phyloP scores from a whole-genome alignment of 2,329 filamentous ascomycete species.

The Hypocreales sp. region DNA sequence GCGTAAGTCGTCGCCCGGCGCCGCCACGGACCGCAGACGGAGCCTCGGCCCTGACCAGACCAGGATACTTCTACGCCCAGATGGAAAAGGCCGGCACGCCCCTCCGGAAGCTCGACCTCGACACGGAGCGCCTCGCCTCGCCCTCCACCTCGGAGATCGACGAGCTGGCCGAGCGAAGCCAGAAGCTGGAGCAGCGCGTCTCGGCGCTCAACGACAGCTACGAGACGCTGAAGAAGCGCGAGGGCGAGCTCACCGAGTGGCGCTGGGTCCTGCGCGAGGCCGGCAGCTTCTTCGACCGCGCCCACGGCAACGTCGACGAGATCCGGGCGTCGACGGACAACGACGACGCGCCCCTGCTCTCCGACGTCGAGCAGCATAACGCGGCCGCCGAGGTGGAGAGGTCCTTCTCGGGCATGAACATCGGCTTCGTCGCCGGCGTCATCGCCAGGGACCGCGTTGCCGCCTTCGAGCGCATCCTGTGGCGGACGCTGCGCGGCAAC shows the following conservation, averaged over 20 bases:
- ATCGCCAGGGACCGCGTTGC: slow-evolving; percentile 86
- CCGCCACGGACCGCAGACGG: slow-evolving; percentile 2
- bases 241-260: slow-evolving; percentile 96
- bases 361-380: slow-evolving; percentile 77
- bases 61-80: slow-evolving; percentile 85
- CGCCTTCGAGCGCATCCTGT: slow-evolving; percentile 92
- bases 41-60: slow-evolving; percentile 12
- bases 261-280: slow-evolving; percentile 94
- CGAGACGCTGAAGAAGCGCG: slow-evolving; percentile 93
- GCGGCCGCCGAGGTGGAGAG: slow-evolving; percentile 54
- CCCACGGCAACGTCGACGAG: slow-evolving; percentile 91
- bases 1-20: slow-evolving; percentile 41
- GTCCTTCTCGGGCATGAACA: slow-evolving; percentile 95
- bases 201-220: slow-evolving; percentile 93
- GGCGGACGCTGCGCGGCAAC: slow-evolving; percentile 93
- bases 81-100: slow-evolving; percentile 87
- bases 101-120: slow-evolving; percentile 82
- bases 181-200: slow-evolving; percentile 83
- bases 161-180: slow-evolving; percentile 81
- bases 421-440: slow-evolving; percentile 93
- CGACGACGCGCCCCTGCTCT: slow-evolving; percentile 84
- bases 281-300: slow-evolving; percentile 91
- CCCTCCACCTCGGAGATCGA: slow-evolving; percentile 93
- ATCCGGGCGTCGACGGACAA: slow-evolving; percentile 82
- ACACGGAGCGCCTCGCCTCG: slow-evolving; percentile 70